Base-by-base conservation (phyloP, 108 stramenopile species). In the Aureococcus anophagefferens region DNA sequence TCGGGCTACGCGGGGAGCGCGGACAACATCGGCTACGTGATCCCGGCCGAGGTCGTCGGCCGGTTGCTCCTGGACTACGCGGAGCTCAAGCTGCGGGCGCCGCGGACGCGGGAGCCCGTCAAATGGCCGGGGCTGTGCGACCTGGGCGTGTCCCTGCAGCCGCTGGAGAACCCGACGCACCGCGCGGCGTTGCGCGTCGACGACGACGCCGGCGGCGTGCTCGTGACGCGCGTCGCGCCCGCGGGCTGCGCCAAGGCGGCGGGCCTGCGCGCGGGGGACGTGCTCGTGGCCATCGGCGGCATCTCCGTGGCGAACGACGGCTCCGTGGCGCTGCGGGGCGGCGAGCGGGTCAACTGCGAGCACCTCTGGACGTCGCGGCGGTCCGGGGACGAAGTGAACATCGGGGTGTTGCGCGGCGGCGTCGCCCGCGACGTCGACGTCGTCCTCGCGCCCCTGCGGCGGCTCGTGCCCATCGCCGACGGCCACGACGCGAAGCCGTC, bases 21-120 rank as follows among this genome's bases (percentile, higher is more conserved):
- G 33, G 86, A 89, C 63, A 87, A 87, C 68, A 83, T 85, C 51
- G 88, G 88, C 0, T 86, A 89, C 71, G 79, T 89, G 0, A 77
- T 89, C 33, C 88, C 88, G 25, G 77, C 77, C 0, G 74, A 75
- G 33, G 84, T 87, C 16, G 85, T 87, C 3, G 62, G 71, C 29
- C 77, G 80, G 29, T 85, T 89, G 72, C 63, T 88, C 21, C 25
- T 1, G 7, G 25, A 25, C 16, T 81, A 84, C 36, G 83, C 83
- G 34, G 85, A 85, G 17, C n/a, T n/a, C n/a, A n/a, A n/a, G n/a
- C n/a, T n/a, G n/a, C 72, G 79, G 31, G 35, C 73, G 66, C 75
- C 77, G 29, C n/a, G n/a, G n/a, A n/a, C n/a, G n/a, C n/a, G n/a
- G n/a, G 70, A 87, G 70, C 63, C 70, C 36, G n/a, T n/a, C n/a